These are phyloP conservation scores for Coccomyxa subellipsoidea DNA, from an alignment of 163 green algal species.

Conservation along the genomic window DNA sequence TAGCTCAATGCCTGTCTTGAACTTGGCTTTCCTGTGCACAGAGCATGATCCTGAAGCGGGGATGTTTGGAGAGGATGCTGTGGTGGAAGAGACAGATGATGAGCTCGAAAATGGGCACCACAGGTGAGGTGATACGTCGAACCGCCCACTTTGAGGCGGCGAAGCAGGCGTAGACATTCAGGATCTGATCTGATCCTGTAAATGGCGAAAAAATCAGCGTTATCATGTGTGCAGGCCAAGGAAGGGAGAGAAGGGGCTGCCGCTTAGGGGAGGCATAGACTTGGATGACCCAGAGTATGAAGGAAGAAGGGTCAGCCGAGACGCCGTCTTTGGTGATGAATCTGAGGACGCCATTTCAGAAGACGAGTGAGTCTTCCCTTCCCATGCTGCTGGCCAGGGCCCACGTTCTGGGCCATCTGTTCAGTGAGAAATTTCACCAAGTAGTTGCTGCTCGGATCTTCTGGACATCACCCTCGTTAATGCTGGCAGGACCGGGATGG, in stretches of 20 bases:
- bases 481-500: too few relatives aligned
- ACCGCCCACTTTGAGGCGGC: not conserved
- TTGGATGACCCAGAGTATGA: slow-evolving; percentile 29
- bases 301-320: slow-evolving; percentile 20
- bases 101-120: slow-evolving; percentile 22
- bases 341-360: not conserved
- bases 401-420: not conserved
- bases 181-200: not conserved
- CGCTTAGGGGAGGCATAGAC: slow-evolving; percentile 34
- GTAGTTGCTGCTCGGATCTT: not conserved
- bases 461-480: too few relatives aligned
- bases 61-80: slow-evolving; percentile 12
- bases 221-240: not conserved
- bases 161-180: not conserved
- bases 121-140: not conserved
- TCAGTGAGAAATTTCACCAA: not conserved
- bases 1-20: not conserved
- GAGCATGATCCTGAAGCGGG: slow-evolving; percentile 32
- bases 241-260: slow-evolving; percentile 15
- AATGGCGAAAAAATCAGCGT: too few relatives aligned
- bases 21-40: slow-evolving; percentile 9
- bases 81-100: slow-evolving; percentile 42
- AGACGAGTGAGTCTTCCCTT: not conserved
- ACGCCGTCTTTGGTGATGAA: slow-evolving; percentile 22
- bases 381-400: not conserved